phyloP scores from a whole-genome alignment of 441 rosid species.

The Euphorbia celastroides region DNA sequence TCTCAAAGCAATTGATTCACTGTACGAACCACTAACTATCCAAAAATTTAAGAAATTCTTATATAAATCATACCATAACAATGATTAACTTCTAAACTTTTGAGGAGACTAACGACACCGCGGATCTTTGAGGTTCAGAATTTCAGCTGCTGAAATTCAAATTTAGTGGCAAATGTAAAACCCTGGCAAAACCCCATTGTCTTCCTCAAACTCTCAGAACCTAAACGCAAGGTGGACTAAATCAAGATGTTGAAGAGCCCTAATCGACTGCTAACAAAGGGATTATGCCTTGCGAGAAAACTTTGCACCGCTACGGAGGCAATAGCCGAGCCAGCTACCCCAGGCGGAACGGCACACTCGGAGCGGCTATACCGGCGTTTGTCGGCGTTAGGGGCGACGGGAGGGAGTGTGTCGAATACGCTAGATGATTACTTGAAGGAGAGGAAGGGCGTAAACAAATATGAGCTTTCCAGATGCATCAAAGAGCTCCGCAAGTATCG shows the following conservation, averaged over 20 bases:
- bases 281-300: conserved; percentile 30
- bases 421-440: conserved; percentile 60
- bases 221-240: background rate
- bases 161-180: background rate
- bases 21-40: too few species aligned
- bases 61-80: too few species aligned
- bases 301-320: conserved; percentile 24
- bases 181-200: conserved; percentile 19
- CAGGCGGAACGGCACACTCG: conserved; percentile 17
- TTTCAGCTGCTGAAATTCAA: background rate
- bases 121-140: background rate
- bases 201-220: background rate
- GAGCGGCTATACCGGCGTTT: conserved; percentile 39
- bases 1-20: too few species aligned
- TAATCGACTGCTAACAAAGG: conserved; percentile 26
- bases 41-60: too few species aligned
- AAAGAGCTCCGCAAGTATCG: conserved; percentile 55
- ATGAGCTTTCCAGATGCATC: conserved; percentile 40
- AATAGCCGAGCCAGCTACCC: background rate
- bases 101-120: background rate
- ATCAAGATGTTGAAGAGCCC: conserved; percentile 24
- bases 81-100: too few species aligned
- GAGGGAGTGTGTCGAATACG: conserved; percentile 48
- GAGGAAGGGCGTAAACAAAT: conserved; percentile 38
- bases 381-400: conserved; percentile 42